Base-by-base conservation (phyloP, 257 asterid genomes). In the Lavandula angustifolia region DNA sequence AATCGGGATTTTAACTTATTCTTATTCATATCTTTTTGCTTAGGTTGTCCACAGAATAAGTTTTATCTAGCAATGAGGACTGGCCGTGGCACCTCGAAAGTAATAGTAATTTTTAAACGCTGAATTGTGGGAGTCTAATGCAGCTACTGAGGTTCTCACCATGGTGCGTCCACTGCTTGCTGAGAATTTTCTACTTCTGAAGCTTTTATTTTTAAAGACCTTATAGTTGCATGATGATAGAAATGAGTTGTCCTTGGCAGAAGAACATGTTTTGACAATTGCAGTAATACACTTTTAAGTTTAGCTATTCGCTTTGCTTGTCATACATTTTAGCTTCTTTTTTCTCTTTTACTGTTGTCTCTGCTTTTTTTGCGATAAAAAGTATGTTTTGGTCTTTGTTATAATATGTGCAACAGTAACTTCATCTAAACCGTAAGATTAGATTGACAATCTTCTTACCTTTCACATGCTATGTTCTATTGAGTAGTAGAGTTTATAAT, bases 31-130 rank as follows among this genome's bases (percentile, higher is more conserved):
- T 49, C n/a, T 43, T 1, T 73, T 51, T 55, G 54, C 31, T 51
- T 6, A 46, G 63, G 57, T 56, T 32, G 49, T 56, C 10, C 29
- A n/a, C 65, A 37, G 29, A 72, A 72, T 65, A 73, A 59, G 34
- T 46, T 32, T 18, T 60, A 38, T 52, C 16, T 14, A 1, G 50
- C 57, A 29, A 54, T 41, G 49, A 40, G 64, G 37, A 40, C 37
- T 6, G 10, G 64, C 34, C 64, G 63, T 17, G 38, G 53, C 17
- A 34, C 60, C 38, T 51, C 48, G 12, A 57, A 13, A 41, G 14
- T 37, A 29, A 67, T 43, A 41, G 14, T 37, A 29, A 67, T 43
- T 54, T 52, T 61, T 42, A 54, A 46, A 60, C 29, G 18, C 38
- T 33, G 38, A 62, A 54, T 48, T 40, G 46, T 35, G 12, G 54